A percentile compares a stretch with the other conserved stretches of the same genome.
Conservation (phyloP, 257 asterid species). For the Ligustrum vulgare region DNA sequence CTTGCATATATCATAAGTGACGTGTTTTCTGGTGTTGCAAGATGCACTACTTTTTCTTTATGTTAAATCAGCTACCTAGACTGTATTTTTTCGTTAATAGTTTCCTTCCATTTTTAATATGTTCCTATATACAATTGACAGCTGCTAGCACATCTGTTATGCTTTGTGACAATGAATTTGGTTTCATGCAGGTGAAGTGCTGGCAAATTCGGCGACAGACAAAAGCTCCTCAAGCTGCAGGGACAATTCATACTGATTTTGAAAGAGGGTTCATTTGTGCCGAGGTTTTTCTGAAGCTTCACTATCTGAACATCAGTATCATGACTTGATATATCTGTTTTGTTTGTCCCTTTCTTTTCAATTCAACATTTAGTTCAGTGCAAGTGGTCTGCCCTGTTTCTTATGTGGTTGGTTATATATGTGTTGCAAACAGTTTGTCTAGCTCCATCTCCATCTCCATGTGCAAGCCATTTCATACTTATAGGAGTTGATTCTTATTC, state of each 20-base stretch:
- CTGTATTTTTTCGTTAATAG: neutral
- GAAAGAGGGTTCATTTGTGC: slow-evolving; percentile 98
- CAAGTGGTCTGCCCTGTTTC: neutral
- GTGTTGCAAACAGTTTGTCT: neutral
- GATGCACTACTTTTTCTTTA: neutral
- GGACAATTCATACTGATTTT: slow-evolving; percentile 94
- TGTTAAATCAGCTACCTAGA: neutral
- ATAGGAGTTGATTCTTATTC: neutral
- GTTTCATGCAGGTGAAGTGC: slow-evolving; percentile 77
- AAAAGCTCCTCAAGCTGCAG: slow-evolving; percentile 99
- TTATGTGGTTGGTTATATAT: neutral
- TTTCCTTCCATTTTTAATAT: neutral
- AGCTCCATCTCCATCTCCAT: neutral
- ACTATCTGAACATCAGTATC: neutral
- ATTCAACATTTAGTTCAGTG: neutral
- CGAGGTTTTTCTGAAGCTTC: slow-evolving; percentile 42
- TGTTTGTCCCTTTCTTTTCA: neutral
- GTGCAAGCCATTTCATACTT: neutral
- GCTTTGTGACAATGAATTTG: slow-evolving; percentile 17
- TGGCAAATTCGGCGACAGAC: slow-evolving; percentile 93
- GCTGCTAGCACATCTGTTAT: neutral
- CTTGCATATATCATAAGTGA: neutral
- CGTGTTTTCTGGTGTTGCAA: neutral
- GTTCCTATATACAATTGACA: neutral
- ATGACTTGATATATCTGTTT: neutral